Evolutionary conservation across 768 basidiomycete genomes (phyloP), one percentile per base, ranked within the genome.

Genomic region (Chiua virens): DNA sequence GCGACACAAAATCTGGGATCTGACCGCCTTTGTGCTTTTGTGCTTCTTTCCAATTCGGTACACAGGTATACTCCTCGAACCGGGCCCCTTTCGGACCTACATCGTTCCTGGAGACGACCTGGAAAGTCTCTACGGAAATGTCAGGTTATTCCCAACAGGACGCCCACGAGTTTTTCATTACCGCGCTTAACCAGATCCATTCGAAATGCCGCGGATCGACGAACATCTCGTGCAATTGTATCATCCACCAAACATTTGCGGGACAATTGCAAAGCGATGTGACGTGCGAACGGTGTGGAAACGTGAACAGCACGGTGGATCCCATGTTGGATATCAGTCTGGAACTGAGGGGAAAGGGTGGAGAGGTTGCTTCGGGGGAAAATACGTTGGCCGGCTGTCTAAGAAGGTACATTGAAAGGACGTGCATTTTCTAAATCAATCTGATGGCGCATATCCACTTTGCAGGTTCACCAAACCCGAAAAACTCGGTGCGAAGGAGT

Each of bases 91-190:
- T 83, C 58, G 93, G 90, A 0, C 95, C 96, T 0, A 82, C 86
- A 3, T 83, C 84, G 4, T 87, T 98, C 64, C 79, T 98, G 8
- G 77, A 85, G 14, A 85, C 88, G 23, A 89, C 87, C 30, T 98
- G 94, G 95, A 79, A 78, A 54, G 72, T 75, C 5, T 85, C 87
- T 0, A 71, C 86, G 0, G 92, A 96, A 54, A 75, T 98, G 23
- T 83, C 92, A 5, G 95, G 94, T 3, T 92, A 98, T 62, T 84
- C 91, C 0, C 96, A 98, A 66, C 96, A 96, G 63, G 95, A 98
- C 54, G 91, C 92, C 3, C 92, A 95, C 74, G 87, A 92, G 67
- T 88, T 85, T 64, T 89, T 92, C 67, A 89, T 92, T 25, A 79
- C 86, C 17, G 81, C 85, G 0, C 74, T 98, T 22, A 94, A 95